Conservation (phyloP, 2,329 filamentous ascomycete genomes). For the Sporothrix phasma region DNA sequence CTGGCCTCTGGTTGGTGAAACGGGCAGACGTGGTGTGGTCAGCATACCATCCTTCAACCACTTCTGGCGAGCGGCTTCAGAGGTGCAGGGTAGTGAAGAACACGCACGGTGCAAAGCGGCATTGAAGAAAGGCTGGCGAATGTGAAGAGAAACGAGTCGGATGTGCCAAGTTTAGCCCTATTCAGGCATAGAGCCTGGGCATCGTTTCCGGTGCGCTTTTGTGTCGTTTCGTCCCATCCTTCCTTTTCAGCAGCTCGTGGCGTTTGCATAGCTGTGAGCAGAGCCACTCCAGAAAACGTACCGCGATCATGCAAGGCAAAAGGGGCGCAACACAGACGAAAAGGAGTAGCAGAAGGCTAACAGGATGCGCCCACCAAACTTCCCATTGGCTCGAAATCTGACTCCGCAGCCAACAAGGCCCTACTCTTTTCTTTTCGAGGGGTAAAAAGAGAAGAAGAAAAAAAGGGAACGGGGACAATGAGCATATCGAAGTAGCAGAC, state of each 20-base stretch:
- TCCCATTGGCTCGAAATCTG: constrained; percentile 6
- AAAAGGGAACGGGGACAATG: not conserved
- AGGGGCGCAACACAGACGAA: constrained; percentile 1
- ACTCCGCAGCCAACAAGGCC: constrained; percentile 11
- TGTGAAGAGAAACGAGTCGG: not conserved
- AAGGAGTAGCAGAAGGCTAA: constrained; percentile 12
- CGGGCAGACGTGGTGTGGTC: constrained; percentile 12
- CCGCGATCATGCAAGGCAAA: not conserved
- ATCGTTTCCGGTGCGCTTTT: not conserved
- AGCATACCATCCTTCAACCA: constrained; percentile 14
- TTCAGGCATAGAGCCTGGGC: not conserved
- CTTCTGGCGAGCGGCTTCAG: not conserved
- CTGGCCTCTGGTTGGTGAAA: constrained; percentile 10
- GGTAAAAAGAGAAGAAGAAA: not conserved
- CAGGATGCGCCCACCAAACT: not conserved
- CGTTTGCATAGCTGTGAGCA: not conserved
- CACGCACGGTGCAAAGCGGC: not conserved
- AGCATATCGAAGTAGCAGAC: not conserved
- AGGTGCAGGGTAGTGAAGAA: not conserved
- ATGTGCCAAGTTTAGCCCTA: not conserved
- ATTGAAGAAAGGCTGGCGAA: constrained; percentile 1
- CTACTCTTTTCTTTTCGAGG: not conserved
- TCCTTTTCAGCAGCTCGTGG: not conserved
- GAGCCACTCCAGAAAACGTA: not conserved
- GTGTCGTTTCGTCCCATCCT: not conserved